Evolutionary conservation across 208 protist genomes (phyloP), one percentile per base, ranked within the genome.

Genomic region (Trypanosoma avium): DNA sequence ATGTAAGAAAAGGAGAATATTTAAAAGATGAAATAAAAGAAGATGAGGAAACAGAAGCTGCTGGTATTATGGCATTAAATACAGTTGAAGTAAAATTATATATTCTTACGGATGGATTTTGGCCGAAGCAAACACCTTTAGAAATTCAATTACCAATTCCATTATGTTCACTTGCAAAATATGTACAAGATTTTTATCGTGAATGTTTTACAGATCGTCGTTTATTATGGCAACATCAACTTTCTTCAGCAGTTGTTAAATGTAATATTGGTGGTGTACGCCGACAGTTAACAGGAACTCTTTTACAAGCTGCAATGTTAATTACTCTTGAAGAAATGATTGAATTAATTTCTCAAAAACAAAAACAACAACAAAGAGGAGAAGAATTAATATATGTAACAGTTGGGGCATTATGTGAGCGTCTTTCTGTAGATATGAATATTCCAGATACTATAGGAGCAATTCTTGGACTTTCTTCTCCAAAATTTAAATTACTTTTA

Each of bases 91-190:
- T 97, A n/a, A 70, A 85, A 30, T 81, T 97, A 42, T 67, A 84
- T 47, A 86, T 99, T 19, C 71, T 99, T n/a, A 96, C 96, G 13
- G 73, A 80, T 48, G 82, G 83, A 46, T 90, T 86, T 75, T 98
- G 97, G 97, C 95, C 94, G 13, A 70, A 77, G 30, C 86, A 84
- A 70, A 36, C 70, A 0, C 50, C 73, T 12, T 59, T 82, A 47
- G 60, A 60, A 22, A 26, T 71, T 4, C 43, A 15, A 1, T 57
- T 94, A 0, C 88, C 88, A 6, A 50, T 49, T 0, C 53, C 85
- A 59, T 45, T 97, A 36, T 52, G 66, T 30, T 27, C 59, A 3
- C 56, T 86, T 24, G 76, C 82, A 61, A 71, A 86, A 0, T 35
- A 63, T 9, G 94, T 97, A 42, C 68, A 81, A 30, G 27, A 54